phyloP scores from a whole-genome alignment of 306 rosid species.

The Glycine tomentella region DNA sequence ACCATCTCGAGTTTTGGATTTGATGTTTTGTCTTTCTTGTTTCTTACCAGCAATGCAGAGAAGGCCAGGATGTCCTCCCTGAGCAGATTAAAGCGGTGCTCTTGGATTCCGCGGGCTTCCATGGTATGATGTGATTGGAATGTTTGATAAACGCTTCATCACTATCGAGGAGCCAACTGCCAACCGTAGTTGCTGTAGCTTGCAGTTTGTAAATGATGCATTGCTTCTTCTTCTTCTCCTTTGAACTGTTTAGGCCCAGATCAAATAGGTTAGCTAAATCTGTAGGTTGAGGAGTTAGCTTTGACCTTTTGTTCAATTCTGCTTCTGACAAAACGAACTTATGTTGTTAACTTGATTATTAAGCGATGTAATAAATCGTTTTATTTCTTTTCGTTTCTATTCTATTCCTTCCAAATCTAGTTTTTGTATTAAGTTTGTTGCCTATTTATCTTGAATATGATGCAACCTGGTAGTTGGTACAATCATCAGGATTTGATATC shows the following conservation, averaged over 20 bases:
- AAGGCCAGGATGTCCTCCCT: constrained; percentile 81
- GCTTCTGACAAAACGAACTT: constrained; percentile 37
- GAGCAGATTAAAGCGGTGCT: constrained; percentile 89
- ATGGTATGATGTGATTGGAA: constrained; percentile 63
- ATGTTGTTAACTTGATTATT: constrained; percentile 35
- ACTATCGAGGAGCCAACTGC: constrained; percentile 43
- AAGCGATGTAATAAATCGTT: constrained; percentile 43
- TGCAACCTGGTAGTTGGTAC: neutral
- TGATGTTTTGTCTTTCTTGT: constrained; percentile 30
- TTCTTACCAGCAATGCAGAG: constrained; percentile 84
- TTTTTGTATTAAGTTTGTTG: neutral
- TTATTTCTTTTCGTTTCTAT: neutral
- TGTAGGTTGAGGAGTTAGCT: constrained; percentile 41
- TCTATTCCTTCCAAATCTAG: neutral
- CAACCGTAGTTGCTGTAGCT: constrained; percentile 43
- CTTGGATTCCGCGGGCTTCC: constrained; percentile 80
- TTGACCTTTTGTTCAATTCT: constrained; percentile 32
- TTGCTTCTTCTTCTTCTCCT: constrained; percentile 41
- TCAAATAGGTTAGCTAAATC: constrained; percentile 49
- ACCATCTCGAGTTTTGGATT: constrained; percentile 32
- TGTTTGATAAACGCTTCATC: neutral
- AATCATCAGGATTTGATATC: neutral
- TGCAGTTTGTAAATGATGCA: constrained; percentile 54
- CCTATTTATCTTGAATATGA: neutral
- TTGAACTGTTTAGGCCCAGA: constrained; percentile 35